phyloP scores from a whole-genome alignment of 305 asterid genomes.

The Solanum hybrid region DNA sequence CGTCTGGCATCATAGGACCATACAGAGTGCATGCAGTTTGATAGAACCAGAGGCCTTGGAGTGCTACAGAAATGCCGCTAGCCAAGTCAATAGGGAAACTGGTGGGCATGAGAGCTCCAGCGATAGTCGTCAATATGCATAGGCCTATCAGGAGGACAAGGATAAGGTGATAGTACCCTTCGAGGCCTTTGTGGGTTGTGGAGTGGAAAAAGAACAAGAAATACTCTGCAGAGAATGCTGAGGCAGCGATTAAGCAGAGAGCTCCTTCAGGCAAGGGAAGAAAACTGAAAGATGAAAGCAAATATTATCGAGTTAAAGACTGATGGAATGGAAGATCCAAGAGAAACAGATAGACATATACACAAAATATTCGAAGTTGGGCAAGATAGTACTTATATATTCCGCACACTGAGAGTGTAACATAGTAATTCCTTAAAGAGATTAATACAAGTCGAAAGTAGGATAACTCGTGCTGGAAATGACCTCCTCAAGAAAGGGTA shows the following conservation, averaged over 20 bases:
- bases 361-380: not conserved
- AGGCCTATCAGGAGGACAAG: conserved; percentile 83
- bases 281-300: conserved; percentile 34
- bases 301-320: not conserved
- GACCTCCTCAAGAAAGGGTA: not conserved
- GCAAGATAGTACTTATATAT: not conserved
- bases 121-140: conserved; percentile 53
- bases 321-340: not conserved
- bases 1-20: conserved; percentile 90
- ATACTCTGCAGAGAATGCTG: conserved; percentile 92
- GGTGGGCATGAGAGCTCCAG: conserved; percentile 75
- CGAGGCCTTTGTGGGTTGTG: conserved; percentile 89
- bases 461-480: not conserved
- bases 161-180: conserved; percentile 86
- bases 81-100: conserved; percentile 69
- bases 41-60: conserved; percentile 98
- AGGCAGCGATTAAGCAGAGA: conserved; percentile 55
- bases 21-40: conserved; percentile 94
- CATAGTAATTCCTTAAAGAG: not conserved
- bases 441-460: not conserved
- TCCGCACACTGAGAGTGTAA: not conserved
- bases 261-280: conserved; percentile 82
- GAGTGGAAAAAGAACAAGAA: conserved; percentile 87
- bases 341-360: not conserved
- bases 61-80: conserved; percentile 62